Percentiles rank a stretch among this genome's conserved stretches.
Conservation (phyloP, 352 stramenopile genomes). For the Phytophthora tentaculata region DNA sequence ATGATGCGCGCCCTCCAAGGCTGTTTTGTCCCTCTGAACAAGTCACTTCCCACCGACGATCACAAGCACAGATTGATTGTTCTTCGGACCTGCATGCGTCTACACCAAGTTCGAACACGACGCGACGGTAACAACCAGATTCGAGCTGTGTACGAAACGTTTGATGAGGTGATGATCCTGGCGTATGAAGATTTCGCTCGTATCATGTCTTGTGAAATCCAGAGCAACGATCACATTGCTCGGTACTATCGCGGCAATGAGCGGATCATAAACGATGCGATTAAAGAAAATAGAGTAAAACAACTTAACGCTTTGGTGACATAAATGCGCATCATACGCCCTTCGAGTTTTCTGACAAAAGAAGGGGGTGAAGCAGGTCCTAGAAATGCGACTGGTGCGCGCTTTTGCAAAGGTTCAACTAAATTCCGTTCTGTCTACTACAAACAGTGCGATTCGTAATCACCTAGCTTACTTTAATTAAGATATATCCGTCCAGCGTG, state of each 20-base stretch:
- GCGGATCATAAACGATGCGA: constrained; percentile 8
- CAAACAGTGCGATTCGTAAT: too few relatives aligned
- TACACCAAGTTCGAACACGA: constrained; percentile 3
- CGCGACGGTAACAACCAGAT: background rate
- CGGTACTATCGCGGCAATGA: constrained; percentile 6
- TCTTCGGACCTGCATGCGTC: background rate
- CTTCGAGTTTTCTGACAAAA: too few relatives aligned
- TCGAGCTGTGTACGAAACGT: constrained; percentile 8
- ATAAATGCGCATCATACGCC: too few relatives aligned
- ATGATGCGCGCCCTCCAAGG: constrained; percentile 15
- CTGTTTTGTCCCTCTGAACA: too few relatives aligned
- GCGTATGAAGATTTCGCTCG: constrained; percentile 2
- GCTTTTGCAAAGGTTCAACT: too few relatives aligned
- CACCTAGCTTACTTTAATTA: too few relatives aligned
- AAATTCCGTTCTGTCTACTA: too few relatives aligned
- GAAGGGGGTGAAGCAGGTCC: too few relatives aligned
- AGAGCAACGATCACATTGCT: background rate
- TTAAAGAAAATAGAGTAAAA: background rate
- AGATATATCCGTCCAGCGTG: too few relatives aligned
- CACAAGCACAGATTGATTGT: background rate
- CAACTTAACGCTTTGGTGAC: too few relatives aligned
- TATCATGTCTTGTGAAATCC: constrained; percentile 8
- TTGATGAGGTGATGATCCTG: background rate
- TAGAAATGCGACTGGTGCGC: too few relatives aligned
- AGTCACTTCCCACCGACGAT: background rate